Evolutionary conservation across 2,329 filamentous ascomycete species (phyloP).

Genomic region (Aspergillus proliferans): DNA sequence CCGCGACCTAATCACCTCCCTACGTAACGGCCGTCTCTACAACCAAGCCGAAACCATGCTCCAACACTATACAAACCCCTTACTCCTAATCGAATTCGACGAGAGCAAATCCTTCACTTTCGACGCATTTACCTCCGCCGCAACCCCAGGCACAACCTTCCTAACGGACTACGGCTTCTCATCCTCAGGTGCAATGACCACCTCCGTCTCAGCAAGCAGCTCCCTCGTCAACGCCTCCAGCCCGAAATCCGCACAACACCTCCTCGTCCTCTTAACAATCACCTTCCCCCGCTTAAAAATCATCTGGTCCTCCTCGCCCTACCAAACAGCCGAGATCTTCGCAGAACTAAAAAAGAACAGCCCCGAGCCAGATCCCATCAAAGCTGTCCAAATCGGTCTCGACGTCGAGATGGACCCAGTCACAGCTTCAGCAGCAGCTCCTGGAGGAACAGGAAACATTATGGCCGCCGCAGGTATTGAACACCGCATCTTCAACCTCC

Average conservation of each 20-base stretch:
- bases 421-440: conserved; percentile 6
- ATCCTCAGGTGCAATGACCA: conserved; percentile 36
- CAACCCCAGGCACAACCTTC: conserved; percentile 35
- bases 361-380: conserved; percentile 81
- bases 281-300: conserved; percentile 85
- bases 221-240: conserved; percentile 56
- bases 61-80: conserved; percentile 78
- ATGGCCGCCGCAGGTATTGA: conserved; percentile 49
- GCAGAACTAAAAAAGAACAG: conserved; percentile 85
- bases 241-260: conserved; percentile 76
- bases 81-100: conserved; percentile 96
- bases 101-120: conserved; percentile 96
- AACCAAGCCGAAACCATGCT: conserved; percentile 92
- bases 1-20: conserved; percentile 82
- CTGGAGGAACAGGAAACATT: conserved; percentile 39
- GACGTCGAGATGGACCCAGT: conserved; percentile 45
- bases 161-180: conserved; percentile 50
- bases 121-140: conserved; percentile 53
- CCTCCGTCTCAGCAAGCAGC: conserved; percentile 52
- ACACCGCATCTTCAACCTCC: conserved; percentile 68
- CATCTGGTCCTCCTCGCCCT: conserved; percentile 88
- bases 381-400: conserved; percentile 76
- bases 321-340: conserved; percentile 97
- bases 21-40: conserved; percentile 86
- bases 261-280: conserved; percentile 84